These are phyloP conservation scores for Blastomyces parvus DNA, from an alignment of 2,329 filamentous ascomycete genomes.

Conservation along the genomic window DNA sequence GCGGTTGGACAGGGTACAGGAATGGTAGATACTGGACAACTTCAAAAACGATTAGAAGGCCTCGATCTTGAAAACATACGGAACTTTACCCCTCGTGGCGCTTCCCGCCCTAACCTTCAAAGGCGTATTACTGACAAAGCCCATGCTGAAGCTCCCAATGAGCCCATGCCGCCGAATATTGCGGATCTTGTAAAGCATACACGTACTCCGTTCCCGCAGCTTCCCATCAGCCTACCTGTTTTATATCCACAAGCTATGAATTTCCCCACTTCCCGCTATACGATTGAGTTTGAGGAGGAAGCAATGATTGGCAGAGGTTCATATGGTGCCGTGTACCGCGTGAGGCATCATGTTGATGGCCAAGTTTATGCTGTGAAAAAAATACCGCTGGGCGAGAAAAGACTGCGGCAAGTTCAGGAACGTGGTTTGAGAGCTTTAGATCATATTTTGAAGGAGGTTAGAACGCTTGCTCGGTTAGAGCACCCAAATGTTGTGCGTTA, in stretches of 20 bases:
- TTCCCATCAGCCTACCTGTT: slow-evolving; percentile 11
- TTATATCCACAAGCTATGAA: slow-evolving; percentile 11
- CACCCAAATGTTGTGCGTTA: slow-evolving; percentile 60
- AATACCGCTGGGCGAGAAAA: slow-evolving; percentile 47
- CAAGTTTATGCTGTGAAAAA: slow-evolving; percentile 58
- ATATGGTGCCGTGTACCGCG: slow-evolving; percentile 56
- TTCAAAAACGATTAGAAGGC: neutral
- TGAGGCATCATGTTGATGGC: slow-evolving; percentile 51
- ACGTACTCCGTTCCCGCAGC: slow-evolving; percentile 16
- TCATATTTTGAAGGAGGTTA: slow-evolving; percentile 50
- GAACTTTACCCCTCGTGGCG: neutral
- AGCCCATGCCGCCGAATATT: slow-evolving; percentile 8
- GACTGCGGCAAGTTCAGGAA: slow-evolving; percentile 44
- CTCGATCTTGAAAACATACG: neutral
- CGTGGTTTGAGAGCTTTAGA: slow-evolving; percentile 47
- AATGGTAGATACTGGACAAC: neutral
- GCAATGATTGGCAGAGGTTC: slow-evolving; percentile 54
- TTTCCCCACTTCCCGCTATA: slow-evolving; percentile 34
- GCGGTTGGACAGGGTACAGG: slow-evolving; percentile 17
- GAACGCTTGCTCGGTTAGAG: slow-evolving; percentile 52
- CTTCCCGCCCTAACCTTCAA: slow-evolving; percentile 4
- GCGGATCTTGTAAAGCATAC: slow-evolving; percentile 15
- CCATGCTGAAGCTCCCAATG: slow-evolving; percentile 9
- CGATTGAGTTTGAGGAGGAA: slow-evolving; percentile 45
- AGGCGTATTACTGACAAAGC: slow-evolving; percentile 13